Conservation (phyloP, 2,329 filamentous ascomycete genomes). For the Pezicula rhizophila region DNA sequence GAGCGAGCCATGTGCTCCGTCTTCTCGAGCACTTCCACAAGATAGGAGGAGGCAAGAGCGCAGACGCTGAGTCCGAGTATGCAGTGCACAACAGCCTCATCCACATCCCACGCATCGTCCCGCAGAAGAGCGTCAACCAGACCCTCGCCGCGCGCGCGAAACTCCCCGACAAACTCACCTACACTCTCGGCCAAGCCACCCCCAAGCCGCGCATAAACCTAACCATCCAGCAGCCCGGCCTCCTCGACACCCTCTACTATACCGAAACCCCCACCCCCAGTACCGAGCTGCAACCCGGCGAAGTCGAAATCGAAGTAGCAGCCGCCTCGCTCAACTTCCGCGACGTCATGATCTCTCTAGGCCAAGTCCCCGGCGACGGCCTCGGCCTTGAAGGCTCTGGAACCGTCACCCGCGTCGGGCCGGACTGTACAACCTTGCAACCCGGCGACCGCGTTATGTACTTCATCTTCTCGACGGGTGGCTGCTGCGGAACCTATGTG, state of each 20-base stretch:
- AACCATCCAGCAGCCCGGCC: background rate
- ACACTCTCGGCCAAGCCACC: background rate
- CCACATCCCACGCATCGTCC: background rate
- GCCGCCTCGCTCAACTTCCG: too few relatives aligned
- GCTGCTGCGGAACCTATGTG: too few relatives aligned
- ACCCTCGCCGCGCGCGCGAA: background rate
- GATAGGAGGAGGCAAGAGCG: background rate
- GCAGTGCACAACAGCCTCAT: background rate
- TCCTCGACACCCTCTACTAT: too few relatives aligned
- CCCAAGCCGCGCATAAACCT: background rate
- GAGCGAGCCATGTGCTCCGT: background rate
- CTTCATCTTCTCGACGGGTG: background rate
- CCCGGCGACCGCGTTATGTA: background rate
- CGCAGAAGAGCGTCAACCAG: background rate
- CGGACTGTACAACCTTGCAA: too few relatives aligned
- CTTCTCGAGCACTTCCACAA: background rate
- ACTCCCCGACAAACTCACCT: background rate
- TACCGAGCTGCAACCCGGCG: too few relatives aligned
- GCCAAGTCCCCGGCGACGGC: too few relatives aligned
- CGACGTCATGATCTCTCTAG: too few relatives aligned
- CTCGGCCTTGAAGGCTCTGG: too few relatives aligned
- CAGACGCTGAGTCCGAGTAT: background rate
- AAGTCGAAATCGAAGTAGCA: too few relatives aligned
- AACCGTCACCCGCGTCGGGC: too few relatives aligned
- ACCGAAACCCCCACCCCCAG: too few relatives aligned